Conservation (phyloP, 73 alveolate species). For the Paramecium primaurelia region DNA sequence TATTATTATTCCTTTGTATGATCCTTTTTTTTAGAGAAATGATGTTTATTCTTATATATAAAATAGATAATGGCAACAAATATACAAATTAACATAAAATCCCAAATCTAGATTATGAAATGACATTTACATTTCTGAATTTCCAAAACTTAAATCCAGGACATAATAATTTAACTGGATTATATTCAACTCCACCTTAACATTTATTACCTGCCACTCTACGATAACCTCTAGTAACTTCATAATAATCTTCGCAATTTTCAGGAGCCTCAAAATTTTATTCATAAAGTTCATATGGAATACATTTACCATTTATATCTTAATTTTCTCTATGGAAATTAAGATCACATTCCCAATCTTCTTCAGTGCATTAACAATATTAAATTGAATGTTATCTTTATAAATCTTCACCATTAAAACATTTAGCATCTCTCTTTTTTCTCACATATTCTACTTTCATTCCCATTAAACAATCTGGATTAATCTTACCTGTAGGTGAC, state of each 20-base stretch:
- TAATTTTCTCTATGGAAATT: conserved; percentile 70
- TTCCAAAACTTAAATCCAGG: conserved; percentile 37
- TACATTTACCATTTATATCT: conserved; percentile 50
- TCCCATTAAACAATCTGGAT: conserved; percentile 86
- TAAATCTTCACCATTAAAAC: conserved; percentile 84
- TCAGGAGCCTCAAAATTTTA: conserved; percentile 39
- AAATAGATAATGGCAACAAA: background rate
- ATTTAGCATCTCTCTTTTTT: conserved; percentile 79
- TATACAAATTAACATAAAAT: background rate
- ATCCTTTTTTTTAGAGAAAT: background rate
- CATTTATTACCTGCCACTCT: conserved; percentile 89
- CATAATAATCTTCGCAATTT: conserved; percentile 66
- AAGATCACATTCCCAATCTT: conserved; percentile 90
- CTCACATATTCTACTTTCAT: conserved; percentile 81
- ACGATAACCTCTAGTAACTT: conserved; percentile 83
- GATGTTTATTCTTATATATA: background rate
- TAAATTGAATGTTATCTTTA: conserved; percentile 65
- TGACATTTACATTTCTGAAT: background rate
- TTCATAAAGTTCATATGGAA: conserved; percentile 30
- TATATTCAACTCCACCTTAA: conserved; percentile 81
- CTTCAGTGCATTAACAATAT: conserved; percentile 87
- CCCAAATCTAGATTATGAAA: conserved; percentile 20
- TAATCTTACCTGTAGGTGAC: conserved; percentile 85
- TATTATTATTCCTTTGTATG: background rate
- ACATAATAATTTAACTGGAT: conserved; percentile 70